A percentile compares a stretch with the other conserved stretches of the same genome.
These are phyloP conservation scores for Epichloe scottii DNA, from an alignment of 2,329 filamentous ascomycete genomes.

Conservation along the genomic window DNA sequence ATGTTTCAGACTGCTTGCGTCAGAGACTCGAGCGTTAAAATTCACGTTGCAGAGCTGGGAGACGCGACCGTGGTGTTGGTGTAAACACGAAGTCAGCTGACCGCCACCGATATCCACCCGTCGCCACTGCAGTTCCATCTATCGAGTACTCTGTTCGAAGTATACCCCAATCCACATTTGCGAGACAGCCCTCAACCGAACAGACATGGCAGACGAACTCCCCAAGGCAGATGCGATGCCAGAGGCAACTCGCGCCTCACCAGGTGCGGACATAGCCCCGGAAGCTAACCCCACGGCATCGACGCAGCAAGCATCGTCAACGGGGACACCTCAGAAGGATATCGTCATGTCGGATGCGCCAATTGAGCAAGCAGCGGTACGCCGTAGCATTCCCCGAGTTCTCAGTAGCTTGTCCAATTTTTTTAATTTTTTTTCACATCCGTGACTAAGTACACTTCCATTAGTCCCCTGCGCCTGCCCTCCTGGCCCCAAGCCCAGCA, in stretches of 20 bases:
- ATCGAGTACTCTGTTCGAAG: neutral
- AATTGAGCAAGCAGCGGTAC: conserved; percentile 28
- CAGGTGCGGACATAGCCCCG: conserved; percentile 11
- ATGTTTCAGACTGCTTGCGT: neutral
- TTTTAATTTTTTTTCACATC: neutral
- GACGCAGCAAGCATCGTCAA: conserved; percentile 1
- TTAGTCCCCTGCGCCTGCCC: conserved; percentile 24
- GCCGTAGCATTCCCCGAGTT: conserved; percentile 3
- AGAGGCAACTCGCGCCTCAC: conserved; percentile 12
- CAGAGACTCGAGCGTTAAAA: neutral
- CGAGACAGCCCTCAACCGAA: neutral
- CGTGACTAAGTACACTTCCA: conserved; percentile 2
- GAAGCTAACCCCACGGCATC: conserved; percentile 9
- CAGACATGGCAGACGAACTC: conserved; percentile 20
- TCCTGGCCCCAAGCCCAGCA: conserved; percentile 28
- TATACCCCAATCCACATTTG: neutral
- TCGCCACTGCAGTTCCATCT: neutral
- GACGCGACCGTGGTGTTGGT: conserved; percentile 4
- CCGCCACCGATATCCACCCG: conserved; percentile 7
- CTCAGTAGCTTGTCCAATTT: neutral
- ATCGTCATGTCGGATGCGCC: conserved; percentile 31
- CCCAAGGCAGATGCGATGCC: conserved; percentile 10
- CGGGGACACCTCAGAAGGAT: conserved; percentile 22
- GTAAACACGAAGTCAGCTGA: conserved; percentile 29
- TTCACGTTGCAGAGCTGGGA: neutral